Conservation (phyloP, 2,329 filamentous ascomycete genomes). For the Dactylellina haptotyla region DNA sequence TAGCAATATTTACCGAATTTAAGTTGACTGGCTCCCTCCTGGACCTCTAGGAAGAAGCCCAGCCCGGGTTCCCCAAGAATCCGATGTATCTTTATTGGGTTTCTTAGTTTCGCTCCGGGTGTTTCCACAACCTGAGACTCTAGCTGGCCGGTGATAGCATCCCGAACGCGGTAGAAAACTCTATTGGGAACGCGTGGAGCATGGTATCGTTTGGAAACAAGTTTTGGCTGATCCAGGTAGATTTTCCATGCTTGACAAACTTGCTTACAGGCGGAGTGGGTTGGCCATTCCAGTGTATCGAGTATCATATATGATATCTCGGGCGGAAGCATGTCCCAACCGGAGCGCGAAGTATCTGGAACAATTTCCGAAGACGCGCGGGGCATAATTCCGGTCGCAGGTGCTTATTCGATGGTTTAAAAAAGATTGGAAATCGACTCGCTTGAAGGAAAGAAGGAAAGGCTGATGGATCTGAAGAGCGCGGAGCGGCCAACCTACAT, state of each 20-base stretch:
- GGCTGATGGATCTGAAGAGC: too few species aligned
- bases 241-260: conserved; percentile 28
- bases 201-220: conserved; percentile 8
- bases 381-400: too few species aligned
- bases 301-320: conserved; percentile 37
- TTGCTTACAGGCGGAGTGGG: conserved; percentile 13
- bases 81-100: conserved; percentile 14
- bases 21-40: not conserved
- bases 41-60: conserved; percentile 17
- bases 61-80: conserved; percentile 19
- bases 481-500: too few species aligned
- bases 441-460: too few species aligned
- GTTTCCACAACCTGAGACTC: not conserved
- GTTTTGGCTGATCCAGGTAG: conserved; percentile 23
- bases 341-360: not conserved
- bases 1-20: not conserved
- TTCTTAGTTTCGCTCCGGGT: not conserved
- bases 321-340: conserved; percentile 23
- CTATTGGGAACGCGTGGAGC: not conserved
- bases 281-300: conserved; percentile 30
- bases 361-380: too few species aligned
- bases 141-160: not conserved
- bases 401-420: too few species aligned
- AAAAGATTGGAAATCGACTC: too few species aligned
- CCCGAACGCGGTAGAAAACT: conserved; percentile 12